phyloP scores from a whole-genome alignment of 75 land plant species.

The Gnetum montanum region DNA sequence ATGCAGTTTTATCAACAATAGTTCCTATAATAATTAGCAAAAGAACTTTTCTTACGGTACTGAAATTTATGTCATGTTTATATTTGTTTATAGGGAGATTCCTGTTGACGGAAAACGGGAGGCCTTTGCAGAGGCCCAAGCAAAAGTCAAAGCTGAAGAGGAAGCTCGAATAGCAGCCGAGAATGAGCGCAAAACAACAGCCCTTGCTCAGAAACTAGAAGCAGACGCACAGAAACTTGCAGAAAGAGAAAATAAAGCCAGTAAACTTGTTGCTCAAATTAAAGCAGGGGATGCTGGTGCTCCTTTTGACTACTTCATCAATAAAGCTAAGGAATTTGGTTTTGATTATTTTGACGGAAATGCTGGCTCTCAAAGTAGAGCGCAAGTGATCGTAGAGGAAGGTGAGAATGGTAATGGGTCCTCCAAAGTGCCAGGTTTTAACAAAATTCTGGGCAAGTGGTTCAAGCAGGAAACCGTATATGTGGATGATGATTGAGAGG shows the following conservation, averaged over 20 bases:
- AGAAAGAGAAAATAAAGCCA: constrained; percentile 41
- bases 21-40: background rate
- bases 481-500: constrained; percentile 61
- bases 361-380: constrained; percentile 24
- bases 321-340: constrained; percentile 47
- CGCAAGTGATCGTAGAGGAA: constrained; percentile 39
- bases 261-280: constrained; percentile 39
- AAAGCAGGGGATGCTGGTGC: constrained; percentile 52
- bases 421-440: constrained; percentile 19
- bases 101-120: constrained; percentile 84
- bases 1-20: background rate
- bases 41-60: background rate
- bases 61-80: background rate
- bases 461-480: constrained; percentile 83
- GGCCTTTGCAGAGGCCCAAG: constrained; percentile 51
- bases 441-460: constrained; percentile 60
- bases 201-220: constrained; percentile 54
- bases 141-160: constrained; percentile 82
- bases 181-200: constrained; percentile 52
- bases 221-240: constrained; percentile 57
- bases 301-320: constrained; percentile 34
- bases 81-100: constrained; percentile 44
- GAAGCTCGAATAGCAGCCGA: constrained; percentile 59
- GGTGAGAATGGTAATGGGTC: constrained; percentile 41
- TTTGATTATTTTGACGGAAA: constrained; percentile 30